phyloP scores from a whole-genome alignment of 345 rosid genomes.

The Abelmoschus esculentus region DNA sequence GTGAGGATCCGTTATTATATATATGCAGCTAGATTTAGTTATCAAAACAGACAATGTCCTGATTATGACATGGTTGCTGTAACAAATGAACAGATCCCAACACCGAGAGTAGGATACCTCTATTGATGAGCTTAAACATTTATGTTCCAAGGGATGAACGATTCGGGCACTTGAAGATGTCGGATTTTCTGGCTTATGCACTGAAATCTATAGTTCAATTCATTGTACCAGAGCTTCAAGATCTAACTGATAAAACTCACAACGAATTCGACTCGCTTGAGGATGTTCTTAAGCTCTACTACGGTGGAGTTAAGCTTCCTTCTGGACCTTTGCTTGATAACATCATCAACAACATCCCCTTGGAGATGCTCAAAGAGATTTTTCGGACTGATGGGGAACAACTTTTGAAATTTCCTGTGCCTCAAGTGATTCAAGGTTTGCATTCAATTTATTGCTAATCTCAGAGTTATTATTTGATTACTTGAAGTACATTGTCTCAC shows the following conservation, averaged over 20 bases:
- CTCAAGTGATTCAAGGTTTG: conserved; percentile 67
- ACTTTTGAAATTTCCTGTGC: conserved; percentile 50
- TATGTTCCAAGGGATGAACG: conserved; percentile 94
- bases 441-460: neutral
- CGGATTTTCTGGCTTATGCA: conserved; percentile 79
- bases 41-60: neutral
- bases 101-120: conserved; percentile 61
- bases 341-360: conserved; percentile 33
- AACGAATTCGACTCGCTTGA: conserved; percentile 74
- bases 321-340: conserved; percentile 29
- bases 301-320: conserved; percentile 57
- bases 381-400: conserved; percentile 43
- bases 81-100: conserved; percentile 42
- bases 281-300: conserved; percentile 59
- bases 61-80: neutral
- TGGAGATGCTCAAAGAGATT: conserved; percentile 48
- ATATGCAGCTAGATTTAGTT: neutral
- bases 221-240: conserved; percentile 49
- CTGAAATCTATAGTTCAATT: conserved; percentile 61
- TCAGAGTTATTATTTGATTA: neutral
- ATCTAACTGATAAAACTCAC: conserved; percentile 54
- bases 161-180: conserved; percentile 69
- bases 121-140: conserved; percentile 49
- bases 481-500: neutral
- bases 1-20: neutral